Percentiles rank a stretch among this genome's conserved stretches.
Conservation (phyloP, 176 grass and related monocot genomes). For the Zoysia pacifica region DNA sequence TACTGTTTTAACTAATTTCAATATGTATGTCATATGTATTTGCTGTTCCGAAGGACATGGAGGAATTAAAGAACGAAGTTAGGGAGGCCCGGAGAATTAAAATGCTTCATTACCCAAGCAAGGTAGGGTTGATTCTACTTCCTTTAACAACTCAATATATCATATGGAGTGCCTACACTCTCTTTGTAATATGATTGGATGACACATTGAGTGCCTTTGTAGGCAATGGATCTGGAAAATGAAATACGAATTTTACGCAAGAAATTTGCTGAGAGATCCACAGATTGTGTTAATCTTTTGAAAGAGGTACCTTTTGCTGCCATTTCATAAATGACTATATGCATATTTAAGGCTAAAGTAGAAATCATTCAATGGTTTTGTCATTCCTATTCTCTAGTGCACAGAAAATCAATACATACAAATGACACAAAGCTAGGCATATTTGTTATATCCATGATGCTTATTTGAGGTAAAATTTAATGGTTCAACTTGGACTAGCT, state of each 20-base stretch:
- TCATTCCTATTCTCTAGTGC: not conserved
- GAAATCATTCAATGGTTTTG: conserved; percentile 6
- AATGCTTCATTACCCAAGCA: conserved; percentile 92
- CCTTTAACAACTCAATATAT: not conserved
- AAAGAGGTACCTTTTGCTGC: conserved; percentile 65
- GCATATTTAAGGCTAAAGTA: conserved; percentile 9
- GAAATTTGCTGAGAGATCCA: conserved; percentile 60
- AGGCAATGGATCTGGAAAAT: conserved; percentile 95
- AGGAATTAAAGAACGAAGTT: conserved; percentile 76
- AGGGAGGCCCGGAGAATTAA: conserved; percentile 87
- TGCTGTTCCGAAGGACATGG: conserved; percentile 58
- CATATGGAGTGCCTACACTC: not conserved
- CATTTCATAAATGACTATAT: conserved; percentile 3
- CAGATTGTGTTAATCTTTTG: conserved; percentile 67
- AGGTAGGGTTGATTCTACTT: conserved; percentile 44
- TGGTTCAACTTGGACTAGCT: conserved; percentile 11
- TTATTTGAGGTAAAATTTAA: not conserved
- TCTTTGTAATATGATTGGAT: conserved; percentile 2
- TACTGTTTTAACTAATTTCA: conserved; percentile 12
- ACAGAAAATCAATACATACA: not conserved
- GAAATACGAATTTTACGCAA: conserved; percentile 68
- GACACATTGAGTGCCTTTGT: conserved; percentile 21
- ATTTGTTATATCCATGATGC: not conserved
- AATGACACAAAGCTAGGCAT: not conserved
- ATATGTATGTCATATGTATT: conserved; percentile 27